Conservation (phyloP, 164 flowering plant genomes). For the Cinnamomum chago region DNA sequence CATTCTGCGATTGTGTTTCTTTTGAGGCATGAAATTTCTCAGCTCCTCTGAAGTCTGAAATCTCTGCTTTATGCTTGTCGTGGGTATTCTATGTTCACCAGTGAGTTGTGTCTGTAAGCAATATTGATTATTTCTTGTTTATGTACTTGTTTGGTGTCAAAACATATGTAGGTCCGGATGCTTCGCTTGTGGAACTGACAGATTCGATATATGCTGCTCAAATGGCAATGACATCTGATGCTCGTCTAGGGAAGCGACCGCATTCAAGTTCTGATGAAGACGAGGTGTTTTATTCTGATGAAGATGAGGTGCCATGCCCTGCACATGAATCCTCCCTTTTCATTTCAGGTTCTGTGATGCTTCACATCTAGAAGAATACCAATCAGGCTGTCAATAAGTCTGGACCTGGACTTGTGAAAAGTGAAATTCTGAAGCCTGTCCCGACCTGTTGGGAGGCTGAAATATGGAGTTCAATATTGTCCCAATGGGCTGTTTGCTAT, state of each 20-base stretch:
- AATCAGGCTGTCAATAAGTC: no score
- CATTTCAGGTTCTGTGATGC: neutral
- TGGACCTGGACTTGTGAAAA: no score
- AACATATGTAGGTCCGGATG: slow-evolving; percentile 49
- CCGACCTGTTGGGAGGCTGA: neutral
- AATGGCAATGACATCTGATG: slow-evolving; percentile 57
- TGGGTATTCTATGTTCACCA: no score
- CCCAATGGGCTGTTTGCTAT: neutral
- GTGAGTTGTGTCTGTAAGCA: no score
- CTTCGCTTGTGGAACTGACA: slow-evolving; percentile 54
- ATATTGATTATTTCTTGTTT: neutral
- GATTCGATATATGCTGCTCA: slow-evolving; percentile 89
- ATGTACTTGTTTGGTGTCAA: neutral
- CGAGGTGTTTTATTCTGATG: slow-evolving; percentile 29
- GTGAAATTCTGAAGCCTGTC: no score
- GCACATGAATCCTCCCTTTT: neutral
- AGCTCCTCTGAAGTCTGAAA: neutral
- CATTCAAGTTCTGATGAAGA: slow-evolving; percentile 20
- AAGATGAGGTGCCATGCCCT: neutral
- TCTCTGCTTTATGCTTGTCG: neutral
- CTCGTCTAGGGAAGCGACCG: slow-evolving; percentile 19
- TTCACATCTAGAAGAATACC: neutral
- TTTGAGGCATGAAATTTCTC: neutral
- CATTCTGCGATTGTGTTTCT: neutral
- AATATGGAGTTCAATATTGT: neutral